These are phyloP conservation scores for Metarhizium humberi DNA, from an alignment of 2,329 filamentous ascomycete genomes.

Conservation along the genomic window DNA sequence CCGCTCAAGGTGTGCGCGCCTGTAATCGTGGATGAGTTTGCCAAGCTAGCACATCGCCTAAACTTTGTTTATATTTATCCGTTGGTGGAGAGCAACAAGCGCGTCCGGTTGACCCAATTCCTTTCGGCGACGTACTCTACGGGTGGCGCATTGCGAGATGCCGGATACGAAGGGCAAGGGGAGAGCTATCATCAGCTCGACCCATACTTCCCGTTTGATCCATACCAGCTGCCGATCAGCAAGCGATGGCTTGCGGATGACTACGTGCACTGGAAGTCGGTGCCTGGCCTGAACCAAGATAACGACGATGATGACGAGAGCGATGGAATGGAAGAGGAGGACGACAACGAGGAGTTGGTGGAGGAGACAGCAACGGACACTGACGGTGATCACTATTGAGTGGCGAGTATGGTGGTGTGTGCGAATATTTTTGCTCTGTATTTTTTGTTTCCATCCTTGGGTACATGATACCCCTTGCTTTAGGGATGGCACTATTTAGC, in stretches of 20 bases:
- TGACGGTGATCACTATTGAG: slow-evolving; percentile 28
- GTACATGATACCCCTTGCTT: neutral
- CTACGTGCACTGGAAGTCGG: slow-evolving; percentile 71
- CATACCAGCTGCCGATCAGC: slow-evolving; percentile 82
- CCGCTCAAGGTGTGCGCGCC: slow-evolving; percentile 92
- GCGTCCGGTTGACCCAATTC: slow-evolving; percentile 67
- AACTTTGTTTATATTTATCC: slow-evolving; percentile 84
- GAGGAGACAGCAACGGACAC: slow-evolving; percentile 44
- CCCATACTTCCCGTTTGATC: slow-evolving; percentile 95
- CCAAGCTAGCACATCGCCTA: slow-evolving; percentile 76
- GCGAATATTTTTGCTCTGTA: slow-evolving; percentile 10
- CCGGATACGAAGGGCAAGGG: slow-evolving; percentile 42
- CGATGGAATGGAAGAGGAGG: slow-evolving; percentile 39
- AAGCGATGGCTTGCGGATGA: slow-evolving; percentile 80
- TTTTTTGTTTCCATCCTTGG: neutral
- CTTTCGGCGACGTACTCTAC: slow-evolving; percentile 47
- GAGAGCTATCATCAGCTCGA: slow-evolving; percentile 81
- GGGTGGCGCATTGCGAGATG: slow-evolving; percentile 44
- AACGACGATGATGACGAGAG: slow-evolving; percentile 45
- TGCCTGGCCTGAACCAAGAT: slow-evolving; percentile 58
- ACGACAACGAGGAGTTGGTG: slow-evolving; percentile 27
- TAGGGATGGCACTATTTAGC: neutral
- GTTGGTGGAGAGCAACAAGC: slow-evolving; percentile 85
- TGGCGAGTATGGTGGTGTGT: slow-evolving; percentile 11
- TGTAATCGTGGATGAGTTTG: slow-evolving; percentile 84